Percentiles rank a stretch among this genome's conserved stretches.
These are phyloP conservation scores for Talaromyces sp. DNA, from an alignment of 2,329 filamentous ascomycete species.

Conservation along the genomic window DNA sequence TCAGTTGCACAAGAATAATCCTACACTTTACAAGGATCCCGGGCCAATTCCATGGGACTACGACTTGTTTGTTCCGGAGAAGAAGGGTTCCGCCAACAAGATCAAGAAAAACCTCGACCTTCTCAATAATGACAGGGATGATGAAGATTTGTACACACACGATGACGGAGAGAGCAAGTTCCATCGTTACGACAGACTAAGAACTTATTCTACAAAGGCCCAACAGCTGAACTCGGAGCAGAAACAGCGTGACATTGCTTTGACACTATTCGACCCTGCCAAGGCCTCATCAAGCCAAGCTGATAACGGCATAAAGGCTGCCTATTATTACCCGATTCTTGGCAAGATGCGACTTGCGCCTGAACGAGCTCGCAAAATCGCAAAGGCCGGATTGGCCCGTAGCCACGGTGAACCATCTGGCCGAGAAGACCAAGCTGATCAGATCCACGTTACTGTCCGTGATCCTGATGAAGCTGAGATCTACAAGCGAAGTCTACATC, in stretches of 20 bases:
- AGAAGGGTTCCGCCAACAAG: conserved; percentile 44
- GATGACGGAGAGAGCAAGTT: conserved; percentile 43
- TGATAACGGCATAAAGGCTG: conserved; percentile 47
- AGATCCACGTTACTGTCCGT: conserved; percentile 51
- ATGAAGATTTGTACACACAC: conserved; percentile 49
- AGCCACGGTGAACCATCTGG: conserved; percentile 32
- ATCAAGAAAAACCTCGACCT: conserved; percentile 57
- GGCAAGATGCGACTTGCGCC: conserved; percentile 56
- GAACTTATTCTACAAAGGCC: conserved; percentile 59
- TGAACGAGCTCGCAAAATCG: conserved; percentile 44
- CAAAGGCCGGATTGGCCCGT: conserved; percentile 39
- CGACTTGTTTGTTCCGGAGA: conserved; percentile 57
- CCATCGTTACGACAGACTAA: conserved; percentile 56
- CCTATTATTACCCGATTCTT: conserved; percentile 61
- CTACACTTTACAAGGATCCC: conserved; percentile 49
- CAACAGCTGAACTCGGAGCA: conserved; percentile 52
- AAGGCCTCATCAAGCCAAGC: conserved; percentile 23
- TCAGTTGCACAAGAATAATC: conserved; percentile 49
- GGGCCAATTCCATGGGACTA: conserved; percentile 56
- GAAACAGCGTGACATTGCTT: conserved; percentile 55
- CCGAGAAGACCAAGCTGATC: conserved; percentile 50
- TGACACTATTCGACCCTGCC: conserved; percentile 56
- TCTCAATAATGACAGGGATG: conserved; percentile 52
- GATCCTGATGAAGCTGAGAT: conserved; percentile 50
- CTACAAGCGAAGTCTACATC: conserved; percentile 46